A percentile compares a stretch with the other conserved stretches of the same genome.
Evolutionary conservation across 495 filamentous ascomycete genomes (phyloP).

Genomic region (Xylaria grammica): DNA sequence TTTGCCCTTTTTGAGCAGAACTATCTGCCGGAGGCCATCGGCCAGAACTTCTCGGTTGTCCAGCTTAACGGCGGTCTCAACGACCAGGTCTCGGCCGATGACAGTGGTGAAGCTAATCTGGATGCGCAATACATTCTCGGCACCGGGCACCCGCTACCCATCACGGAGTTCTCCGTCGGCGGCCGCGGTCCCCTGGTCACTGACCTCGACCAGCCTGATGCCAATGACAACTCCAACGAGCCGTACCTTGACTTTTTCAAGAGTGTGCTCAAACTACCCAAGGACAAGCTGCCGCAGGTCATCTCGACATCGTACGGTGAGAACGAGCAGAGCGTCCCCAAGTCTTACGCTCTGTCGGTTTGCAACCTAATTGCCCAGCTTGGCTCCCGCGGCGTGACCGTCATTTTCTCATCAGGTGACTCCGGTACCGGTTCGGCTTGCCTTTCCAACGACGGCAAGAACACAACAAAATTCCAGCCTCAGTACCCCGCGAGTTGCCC

Average conservation of each 20-base stretch:
- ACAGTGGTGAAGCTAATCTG: slow-evolving; percentile 67
- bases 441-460: slow-evolving; percentile 67
- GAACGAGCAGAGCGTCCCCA: slow-evolving; percentile 72
- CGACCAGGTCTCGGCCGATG: slow-evolving; percentile 47
- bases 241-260: slow-evolving; percentile 72
- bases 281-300: slow-evolving; percentile 64
- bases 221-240: slow-evolving; percentile 64
- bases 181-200: slow-evolving; percentile 61
- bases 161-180: slow-evolving; percentile 68
- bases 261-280: slow-evolving; percentile 41
- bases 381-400: slow-evolving; percentile 68
- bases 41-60: slow-evolving; percentile 62
- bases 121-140: slow-evolving; percentile 71
- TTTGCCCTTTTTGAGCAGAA: slow-evolving; percentile 30
- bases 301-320: slow-evolving; percentile 79
- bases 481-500: slow-evolving; percentile 75
- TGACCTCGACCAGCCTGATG: slow-evolving; percentile 60
- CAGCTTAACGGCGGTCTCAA: slow-evolving; percentile 63
- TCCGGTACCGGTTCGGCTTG: slow-evolving; percentile 70
- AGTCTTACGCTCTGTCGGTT: slow-evolving; percentile 62
- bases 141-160: slow-evolving; percentile 60
- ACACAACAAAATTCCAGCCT: slow-evolving; percentile 66
- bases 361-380: slow-evolving; percentile 70
- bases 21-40: slow-evolving; percentile 32
- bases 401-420: slow-evolving; percentile 74